Evolutionary conservation across 257 asterid genomes (phyloP), one percentile per base, ranked within the genome.

Genomic region (Ajuga chamaepitys): DNA sequence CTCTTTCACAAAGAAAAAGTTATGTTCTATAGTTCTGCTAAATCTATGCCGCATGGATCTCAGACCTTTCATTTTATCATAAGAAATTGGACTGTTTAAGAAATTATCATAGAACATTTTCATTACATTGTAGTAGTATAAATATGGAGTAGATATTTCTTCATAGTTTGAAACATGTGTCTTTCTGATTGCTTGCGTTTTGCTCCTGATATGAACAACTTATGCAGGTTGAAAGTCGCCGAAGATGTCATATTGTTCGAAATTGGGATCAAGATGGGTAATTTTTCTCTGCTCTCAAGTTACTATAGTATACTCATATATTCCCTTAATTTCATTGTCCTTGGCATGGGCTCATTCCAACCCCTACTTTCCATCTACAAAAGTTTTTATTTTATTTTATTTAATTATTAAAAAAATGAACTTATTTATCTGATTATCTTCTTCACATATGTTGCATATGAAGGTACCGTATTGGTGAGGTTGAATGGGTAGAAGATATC

Each of bases 261-360:
- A 75, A 81, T 71, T 88, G 97, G 97, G 95, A 82, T 77, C 99
- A 94, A 81, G 99, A 94, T 48, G 98, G 99, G 99, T 94, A 72
- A 84, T 78, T 64, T 64, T 65, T 42, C 13, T 10, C 68, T 47
- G 10, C 26, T 63, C 37, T 13, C 28, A 64, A 26, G 70, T 58
- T 46, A 64, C 47, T 62, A 30, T 44, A 18, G 42, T 13, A 22
- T 55, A 13, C 32, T 11, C 13, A 22, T 46, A 21, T 67, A 35
- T 64, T 37, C 34, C 7, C 52, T 34, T 4, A 14, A 34, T 47
- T 22, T 22, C 40, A 16, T 58, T 57, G 48, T 66, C 14, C 38
- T 17, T 34, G 28, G 50, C 30, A 32, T 59, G 30, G n/a, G 51
- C 53, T 28, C 34, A 28, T 28, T 28, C 5, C 5, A 2, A 28